Percentiles rank a stretch among this genome's conserved stretches.
Conservation (phyloP, 2,329 filamentous ascomycete species). For the Calonectria hawksworthii region DNA sequence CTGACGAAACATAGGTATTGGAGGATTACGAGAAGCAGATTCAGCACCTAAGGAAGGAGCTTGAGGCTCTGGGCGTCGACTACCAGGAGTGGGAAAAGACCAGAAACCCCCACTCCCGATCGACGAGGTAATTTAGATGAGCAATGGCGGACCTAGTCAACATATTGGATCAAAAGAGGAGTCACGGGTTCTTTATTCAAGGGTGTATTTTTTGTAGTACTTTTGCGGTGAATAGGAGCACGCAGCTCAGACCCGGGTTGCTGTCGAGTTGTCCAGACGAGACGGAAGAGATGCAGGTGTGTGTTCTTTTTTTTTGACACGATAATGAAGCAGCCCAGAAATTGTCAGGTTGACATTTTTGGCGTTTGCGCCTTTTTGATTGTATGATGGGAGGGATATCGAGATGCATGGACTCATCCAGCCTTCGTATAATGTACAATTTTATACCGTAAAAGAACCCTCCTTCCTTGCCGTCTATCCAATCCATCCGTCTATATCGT, state of each 20-base stretch:
- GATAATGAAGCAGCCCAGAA: neutral
- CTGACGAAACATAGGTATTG: slow-evolving; percentile 70
- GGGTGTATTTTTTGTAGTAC: slow-evolving; percentile 23
- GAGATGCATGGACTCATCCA: slow-evolving; percentile 33
- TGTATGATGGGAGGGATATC: slow-evolving; percentile 31
- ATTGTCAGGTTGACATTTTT: neutral
- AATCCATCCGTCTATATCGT: slow-evolving; percentile 40
- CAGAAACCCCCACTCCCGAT: slow-evolving; percentile 56
- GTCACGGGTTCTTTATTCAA: slow-evolving; percentile 23
- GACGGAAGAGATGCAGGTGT: slow-evolving; percentile 14
- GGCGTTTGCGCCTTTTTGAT: neutral
- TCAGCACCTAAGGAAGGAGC: slow-evolving; percentile 80
- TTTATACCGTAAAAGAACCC: slow-evolving; percentile 35
- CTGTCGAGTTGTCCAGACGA: slow-evolving; percentile 14
- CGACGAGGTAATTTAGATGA: slow-evolving; percentile 43
- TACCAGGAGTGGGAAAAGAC: slow-evolving; percentile 69
- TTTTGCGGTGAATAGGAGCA: slow-evolving; percentile 9
- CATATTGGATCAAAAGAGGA: slow-evolving; percentile 30
- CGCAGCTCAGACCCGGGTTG: neutral
- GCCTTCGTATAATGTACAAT: slow-evolving; percentile 42
- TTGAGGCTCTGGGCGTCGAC: slow-evolving; percentile 73
- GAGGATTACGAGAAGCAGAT: slow-evolving; percentile 88
- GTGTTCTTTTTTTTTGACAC: neutral
- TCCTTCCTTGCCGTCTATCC: slow-evolving; percentile 36
- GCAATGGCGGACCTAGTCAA: slow-evolving; percentile 18